Evolutionary conservation across 768 basidiomycete species (phyloP).

Genomic region (Suillus discolor): DNA sequence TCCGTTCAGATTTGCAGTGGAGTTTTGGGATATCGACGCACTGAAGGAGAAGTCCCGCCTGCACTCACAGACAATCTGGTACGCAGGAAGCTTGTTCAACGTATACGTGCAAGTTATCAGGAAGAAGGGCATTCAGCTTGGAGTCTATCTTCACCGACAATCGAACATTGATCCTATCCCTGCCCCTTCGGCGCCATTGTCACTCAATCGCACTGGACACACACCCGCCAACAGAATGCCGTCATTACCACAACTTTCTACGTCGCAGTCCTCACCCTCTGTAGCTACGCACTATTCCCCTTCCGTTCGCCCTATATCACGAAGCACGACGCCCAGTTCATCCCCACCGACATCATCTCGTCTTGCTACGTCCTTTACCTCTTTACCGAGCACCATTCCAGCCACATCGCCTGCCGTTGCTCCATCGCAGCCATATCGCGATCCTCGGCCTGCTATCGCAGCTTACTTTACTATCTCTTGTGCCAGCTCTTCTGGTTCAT

Average conservation of each 20-base stretch:
- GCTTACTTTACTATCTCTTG: constrained; percentile 88
- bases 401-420: constrained; percentile 47
- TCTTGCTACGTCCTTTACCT: constrained; percentile 24
- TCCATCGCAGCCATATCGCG: constrained; percentile 73
- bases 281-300: constrained; percentile 42
- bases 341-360: constrained; percentile 25
- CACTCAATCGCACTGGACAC: constrained; percentile 27
- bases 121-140: constrained; percentile 81
- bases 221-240: constrained; percentile 31
- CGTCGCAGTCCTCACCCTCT: constrained; percentile 26
- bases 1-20: constrained; percentile 84
- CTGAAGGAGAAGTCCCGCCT: constrained; percentile 84
- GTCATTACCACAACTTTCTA: constrained; percentile 33
- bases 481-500: constrained; percentile 77
- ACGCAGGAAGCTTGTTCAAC: constrained; percentile 86
- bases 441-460: constrained; percentile 67
- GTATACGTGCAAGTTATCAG: constrained; percentile 88
- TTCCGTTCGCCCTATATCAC: constrained; percentile 45
- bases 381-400: constrained; percentile 30
- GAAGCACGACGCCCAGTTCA: constrained; percentile 46
- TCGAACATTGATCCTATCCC: constrained; percentile 80
- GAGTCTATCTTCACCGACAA: constrained; percentile 89
- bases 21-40: constrained; percentile 85
- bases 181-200: constrained; percentile 59
- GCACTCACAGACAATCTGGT: constrained; percentile 87